Evolutionary conservation across 371 early-diverging fungal species (phyloP), one percentile per base, ranked within the genome.

Genomic region (Saksenaea vasiformis): DNA sequence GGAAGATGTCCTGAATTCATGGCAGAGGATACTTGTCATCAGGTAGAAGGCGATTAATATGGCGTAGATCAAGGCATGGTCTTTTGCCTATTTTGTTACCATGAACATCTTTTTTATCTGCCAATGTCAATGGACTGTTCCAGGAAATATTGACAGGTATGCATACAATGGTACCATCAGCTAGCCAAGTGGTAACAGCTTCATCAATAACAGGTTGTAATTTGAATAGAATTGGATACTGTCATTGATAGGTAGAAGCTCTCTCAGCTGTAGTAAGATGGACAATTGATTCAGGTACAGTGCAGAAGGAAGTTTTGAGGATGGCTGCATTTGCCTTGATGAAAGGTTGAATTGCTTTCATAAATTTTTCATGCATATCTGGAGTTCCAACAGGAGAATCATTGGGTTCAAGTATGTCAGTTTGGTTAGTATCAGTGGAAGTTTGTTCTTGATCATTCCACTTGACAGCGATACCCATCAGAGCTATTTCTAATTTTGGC

Each of bases 101-200:
- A 10, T 47, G 5, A 0, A 43, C n/a, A 39, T 75, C 68, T 53
- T 71, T 72, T 28, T 72, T 72, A 1, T 61, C 63, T 14, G 68
- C 70, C 1, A 76, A 39, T 1, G 69, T 70, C 0, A 76, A 39
- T 1, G 76, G 67, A 41, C 56, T 67, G 24, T 75, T 75, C 58
- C 65, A 66, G 4, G 56, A 28, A 5, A 19, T 60, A 19, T 64
- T 51, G 3, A 26, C 31, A 14, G 53, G 60, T 11, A 54, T 61
- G 9, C 14, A 9, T 34, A 24, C 54, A 47, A 61, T 65, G 11
- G 38, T 56, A 1, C 61, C 38, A 14, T 62, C 47, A 9, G n/a
- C 34, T 9, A 61, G 13, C 64, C 66, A 66, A 22, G 41, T 41
- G 5, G 56, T 11, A 0, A 70, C 38, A 14, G 41, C 26, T 53